These are phyloP conservation scores for Agrostemma githago DNA, from an alignment of 148 eudicot species.

Conservation along the genomic window DNA sequence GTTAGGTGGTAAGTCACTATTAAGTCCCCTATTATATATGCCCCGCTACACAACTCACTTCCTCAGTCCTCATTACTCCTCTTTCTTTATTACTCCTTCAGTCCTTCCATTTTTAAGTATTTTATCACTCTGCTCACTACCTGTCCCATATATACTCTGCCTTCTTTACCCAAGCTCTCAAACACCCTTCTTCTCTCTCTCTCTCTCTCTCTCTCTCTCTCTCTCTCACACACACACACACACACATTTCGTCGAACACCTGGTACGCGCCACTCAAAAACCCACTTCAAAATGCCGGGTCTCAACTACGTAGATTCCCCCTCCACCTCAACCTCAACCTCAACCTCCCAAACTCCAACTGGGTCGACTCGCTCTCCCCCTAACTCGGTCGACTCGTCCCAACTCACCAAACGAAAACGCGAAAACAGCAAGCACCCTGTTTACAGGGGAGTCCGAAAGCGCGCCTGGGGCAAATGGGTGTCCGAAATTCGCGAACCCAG, in stretches of 20 bases:
- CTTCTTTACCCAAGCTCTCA: neutral
- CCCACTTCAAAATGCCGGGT: conserved; percentile 7
- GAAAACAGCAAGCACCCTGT: conserved; percentile 38
- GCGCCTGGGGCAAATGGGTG: conserved; percentile 74
- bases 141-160: neutral
- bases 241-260: conserved; percentile 24
- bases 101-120: neutral
- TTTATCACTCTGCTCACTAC: conserved; percentile 20
- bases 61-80: conserved; percentile 1
- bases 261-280: neutral
- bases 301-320: neutral
- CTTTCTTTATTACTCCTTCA: neutral
- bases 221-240: too few relatives aligned
- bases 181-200: neutral
- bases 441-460: conserved; percentile 55
- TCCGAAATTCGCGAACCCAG: conserved; percentile 60
- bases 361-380: conserved; percentile 18
- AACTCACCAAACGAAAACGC: conserved; percentile 21
- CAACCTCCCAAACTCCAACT: conserved; percentile 17
- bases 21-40: conserved; percentile 1
- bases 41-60: conserved; percentile 4
- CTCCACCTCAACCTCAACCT: conserved; percentile 14
- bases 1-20: conserved; percentile 18
- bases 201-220: too few relatives aligned
- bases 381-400: neutral